These are phyloP conservation scores for Sarcodon sp. DNA, from an alignment of 768 basidiomycete genomes.

Conservation along the genomic window DNA sequence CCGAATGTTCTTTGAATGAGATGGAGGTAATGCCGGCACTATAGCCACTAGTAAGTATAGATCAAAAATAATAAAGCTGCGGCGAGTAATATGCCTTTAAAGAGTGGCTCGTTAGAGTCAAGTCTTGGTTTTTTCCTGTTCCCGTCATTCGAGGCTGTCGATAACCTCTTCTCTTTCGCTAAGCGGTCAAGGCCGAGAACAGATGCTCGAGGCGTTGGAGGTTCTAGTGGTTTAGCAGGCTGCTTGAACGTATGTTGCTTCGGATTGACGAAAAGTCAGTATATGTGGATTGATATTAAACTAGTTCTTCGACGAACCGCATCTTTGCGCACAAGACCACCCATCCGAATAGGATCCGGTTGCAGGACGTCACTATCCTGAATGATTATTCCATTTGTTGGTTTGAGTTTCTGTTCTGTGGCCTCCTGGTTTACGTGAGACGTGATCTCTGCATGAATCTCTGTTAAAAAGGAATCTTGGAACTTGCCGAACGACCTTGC, in stretches of 20 bases:
- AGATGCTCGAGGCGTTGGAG: constrained; percentile 68
- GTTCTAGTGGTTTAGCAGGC: constrained; percentile 61
- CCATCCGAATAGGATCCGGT: constrained; percentile 64
- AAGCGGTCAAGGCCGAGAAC: constrained; percentile 80
- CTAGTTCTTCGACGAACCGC: constrained; percentile 25
- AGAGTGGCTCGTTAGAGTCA: constrained; percentile 48
- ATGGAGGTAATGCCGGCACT: constrained; percentile 73
- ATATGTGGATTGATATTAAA: constrained; percentile 1
- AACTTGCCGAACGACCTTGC: constrained; percentile 82
- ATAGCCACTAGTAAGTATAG: neutral
- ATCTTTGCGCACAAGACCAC: constrained; percentile 65
- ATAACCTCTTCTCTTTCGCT: constrained; percentile 78
- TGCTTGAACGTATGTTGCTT: constrained; percentile 75
- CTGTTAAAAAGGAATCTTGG: constrained; percentile 60
- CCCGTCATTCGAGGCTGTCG: constrained; percentile 31
- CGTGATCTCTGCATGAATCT: constrained; percentile 70
- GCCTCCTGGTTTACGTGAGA: constrained; percentile 57
- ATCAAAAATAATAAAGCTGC: neutral
- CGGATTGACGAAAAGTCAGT: neutral
- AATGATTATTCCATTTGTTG: constrained; percentile 66
- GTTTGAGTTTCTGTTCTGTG: constrained; percentile 31
- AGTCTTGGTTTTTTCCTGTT: constrained; percentile 57
- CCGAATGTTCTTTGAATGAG: constrained; percentile 42
- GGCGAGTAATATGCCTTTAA: constrained; percentile 60
- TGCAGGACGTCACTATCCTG: constrained; percentile 75